These are phyloP conservation scores for Neurospora sp. DNA, from an alignment of 495 filamentous ascomycete genomes.

Conservation along the genomic window DNA sequence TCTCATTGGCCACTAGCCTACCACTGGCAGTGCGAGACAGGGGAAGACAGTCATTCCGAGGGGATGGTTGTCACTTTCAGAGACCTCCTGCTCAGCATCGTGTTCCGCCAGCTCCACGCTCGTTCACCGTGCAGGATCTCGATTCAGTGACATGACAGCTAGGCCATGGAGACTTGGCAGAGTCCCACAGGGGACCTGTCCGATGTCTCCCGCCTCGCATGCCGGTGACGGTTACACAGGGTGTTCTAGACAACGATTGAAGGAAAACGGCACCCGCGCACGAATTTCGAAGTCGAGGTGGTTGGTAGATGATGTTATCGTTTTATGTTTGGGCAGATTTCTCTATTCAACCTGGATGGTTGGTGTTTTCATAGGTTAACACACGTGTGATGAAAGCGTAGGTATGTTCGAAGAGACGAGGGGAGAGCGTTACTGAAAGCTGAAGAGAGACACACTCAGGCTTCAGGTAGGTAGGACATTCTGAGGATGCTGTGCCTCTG, in stretches of 20 bases:
- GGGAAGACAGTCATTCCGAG: neutral
- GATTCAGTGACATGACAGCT: neutral
- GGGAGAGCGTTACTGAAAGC: neutral
- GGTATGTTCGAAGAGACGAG: neutral
- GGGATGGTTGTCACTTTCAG: neutral
- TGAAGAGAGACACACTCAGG: neutral
- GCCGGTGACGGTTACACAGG: neutral
- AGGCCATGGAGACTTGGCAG: neutral
- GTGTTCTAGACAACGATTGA: neutral
- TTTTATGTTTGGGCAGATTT: neutral
- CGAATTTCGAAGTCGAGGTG: neutral
- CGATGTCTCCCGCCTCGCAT: neutral
- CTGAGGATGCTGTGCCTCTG: neutral
- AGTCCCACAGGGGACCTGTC: neutral
- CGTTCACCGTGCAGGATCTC: neutral
- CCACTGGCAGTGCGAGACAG: neutral
- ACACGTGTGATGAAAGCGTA: neutral
- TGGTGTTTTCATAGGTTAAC: neutral
- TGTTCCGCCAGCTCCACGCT: neutral
- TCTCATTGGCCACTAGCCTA: neutral
- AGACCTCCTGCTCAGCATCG: neutral
- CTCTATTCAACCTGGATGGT: neutral
- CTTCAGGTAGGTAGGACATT: neutral
- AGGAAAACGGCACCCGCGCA: neutral
- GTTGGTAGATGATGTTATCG: neutral